Conservation (phyloP, 371 early-diverging fungal species). For the Mortierella sp. region DNA sequence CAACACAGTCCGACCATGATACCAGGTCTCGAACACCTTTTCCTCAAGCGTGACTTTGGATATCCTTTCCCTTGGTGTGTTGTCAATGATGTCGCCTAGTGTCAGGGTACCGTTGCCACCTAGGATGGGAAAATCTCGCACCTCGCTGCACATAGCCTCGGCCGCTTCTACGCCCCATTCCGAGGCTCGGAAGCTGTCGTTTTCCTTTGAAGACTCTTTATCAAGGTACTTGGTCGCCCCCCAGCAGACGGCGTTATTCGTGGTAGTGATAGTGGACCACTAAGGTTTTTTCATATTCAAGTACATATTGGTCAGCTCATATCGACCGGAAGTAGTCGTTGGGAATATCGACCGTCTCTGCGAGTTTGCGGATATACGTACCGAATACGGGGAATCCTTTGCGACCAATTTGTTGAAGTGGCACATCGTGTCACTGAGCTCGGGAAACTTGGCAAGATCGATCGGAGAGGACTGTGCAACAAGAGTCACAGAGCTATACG, state of each 20-base stretch:
- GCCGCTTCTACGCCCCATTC: constrained; percentile 35
- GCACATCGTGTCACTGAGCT: constrained; percentile 1
- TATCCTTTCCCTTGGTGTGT: constrained; percentile 13
- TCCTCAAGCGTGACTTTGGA: constrained; percentile 29
- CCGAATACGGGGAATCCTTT: constrained; percentile 1
- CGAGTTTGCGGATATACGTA: no score
- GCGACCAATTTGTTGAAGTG: not conserved
- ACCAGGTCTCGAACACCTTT: constrained; percentile 38
- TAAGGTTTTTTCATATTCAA: no score
- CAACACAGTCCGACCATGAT: constrained; percentile 15
- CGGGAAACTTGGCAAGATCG: constrained; percentile 11
- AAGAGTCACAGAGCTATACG: constrained; percentile 10
- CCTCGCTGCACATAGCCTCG: constrained; percentile 31
- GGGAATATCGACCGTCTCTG: no score
- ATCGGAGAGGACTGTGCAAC: constrained; percentile 21
- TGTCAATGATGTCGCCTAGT: constrained; percentile 15
- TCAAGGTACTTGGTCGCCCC: constrained; percentile 12
- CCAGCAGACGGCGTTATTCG: constrained; percentile 11
- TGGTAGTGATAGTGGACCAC: constrained; percentile 23
- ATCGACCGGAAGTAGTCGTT: no score
- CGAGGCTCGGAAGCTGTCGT: constrained; percentile 1
- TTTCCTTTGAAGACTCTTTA: constrained; percentile 6
- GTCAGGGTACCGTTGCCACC: not conserved
- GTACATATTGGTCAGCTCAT: no score
- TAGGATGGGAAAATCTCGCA: constrained; percentile 16